Percentiles rank a stretch among this genome's conserved stretches.
Conservation (phyloP, 2,329 filamentous ascomycete genomes). For the Gyromitra esculenta region DNA sequence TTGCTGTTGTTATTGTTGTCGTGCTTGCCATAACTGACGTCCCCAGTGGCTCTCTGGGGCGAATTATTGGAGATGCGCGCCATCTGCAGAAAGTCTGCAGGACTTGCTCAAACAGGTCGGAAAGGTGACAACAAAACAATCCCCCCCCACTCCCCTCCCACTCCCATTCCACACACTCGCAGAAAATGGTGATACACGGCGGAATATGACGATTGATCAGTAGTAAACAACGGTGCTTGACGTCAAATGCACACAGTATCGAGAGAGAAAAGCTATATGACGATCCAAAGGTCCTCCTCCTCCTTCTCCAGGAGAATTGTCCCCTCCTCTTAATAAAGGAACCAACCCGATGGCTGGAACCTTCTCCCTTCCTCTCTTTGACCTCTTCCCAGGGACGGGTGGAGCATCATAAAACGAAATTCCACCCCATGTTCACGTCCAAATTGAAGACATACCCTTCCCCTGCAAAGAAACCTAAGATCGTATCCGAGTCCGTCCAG, state of each 20-base stretch:
- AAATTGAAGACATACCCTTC: slow-evolving; percentile 28
- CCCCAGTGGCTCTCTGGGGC: slow-evolving; percentile 31
- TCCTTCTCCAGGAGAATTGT: slow-evolving; percentile 11
- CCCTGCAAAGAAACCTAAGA: slow-evolving; percentile 7
- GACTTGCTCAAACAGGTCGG: slow-evolving; percentile 34
- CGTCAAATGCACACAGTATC: slow-evolving; percentile 9
- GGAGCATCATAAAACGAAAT: slow-evolving; percentile 28
- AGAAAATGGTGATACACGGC: slow-evolving; percentile 11
- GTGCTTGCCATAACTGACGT: slow-evolving; percentile 16
- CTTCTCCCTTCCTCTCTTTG: slow-evolving; percentile 27
- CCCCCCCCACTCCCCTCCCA: slow-evolving; percentile 21
- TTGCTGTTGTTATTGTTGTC: slow-evolving; percentile 2
- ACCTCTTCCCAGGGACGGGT: slow-evolving; percentile 17
- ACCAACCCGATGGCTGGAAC: slow-evolving; percentile 14
- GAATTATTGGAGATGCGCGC: slow-evolving; percentile 44
- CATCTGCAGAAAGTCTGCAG: slow-evolving; percentile 38
- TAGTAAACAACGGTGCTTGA: not conserved
- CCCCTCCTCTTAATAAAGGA: slow-evolving; percentile 16
- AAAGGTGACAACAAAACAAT: slow-evolving; percentile 36
- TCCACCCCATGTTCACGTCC: slow-evolving; percentile 1
- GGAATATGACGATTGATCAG: slow-evolving; percentile 14
- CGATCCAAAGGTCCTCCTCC: slow-evolving; percentile 24
- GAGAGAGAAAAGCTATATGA: slow-evolving; percentile 30
- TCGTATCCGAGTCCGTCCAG: slow-evolving; percentile 29
- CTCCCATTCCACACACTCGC: slow-evolving; percentile 6